Evolutionary conservation across 106 monocot genomes (phyloP), one percentile per base, ranked within the genome.

Genomic region (Dendrobium catenatum): DNA sequence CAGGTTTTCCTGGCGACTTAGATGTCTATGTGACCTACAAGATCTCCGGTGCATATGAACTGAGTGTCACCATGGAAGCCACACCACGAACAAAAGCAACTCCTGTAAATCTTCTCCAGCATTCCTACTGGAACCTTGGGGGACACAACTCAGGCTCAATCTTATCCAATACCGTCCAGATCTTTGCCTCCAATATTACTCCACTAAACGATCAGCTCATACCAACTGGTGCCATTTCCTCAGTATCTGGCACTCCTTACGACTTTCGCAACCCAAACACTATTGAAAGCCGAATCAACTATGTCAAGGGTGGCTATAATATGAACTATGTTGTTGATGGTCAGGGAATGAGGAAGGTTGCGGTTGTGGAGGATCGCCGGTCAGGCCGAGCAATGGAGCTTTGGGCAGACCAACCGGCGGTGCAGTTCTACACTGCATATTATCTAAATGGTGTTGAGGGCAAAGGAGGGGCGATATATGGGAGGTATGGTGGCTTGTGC

Each of bases 21-120:
- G 93, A 95, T 75, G 90, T 95, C 73, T 88, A 44, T 22, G 92
- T 95, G 2, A 95, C 92, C 37, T 95, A 95, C 88, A 90, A 87
- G 75, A 86, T 95, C 80, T 79, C 84, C 24, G 76, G 58, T 7
- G 84, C 87, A 70, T 89, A 89, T 82, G 24, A 87, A 31, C 73
- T 90, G 9, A 78, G 77, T 31, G 91, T 93, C 42, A 68, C 68
- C 37, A 95, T 95, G 92, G 72, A 78, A 0, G 92, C 90, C 0
- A 81, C 55, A 0, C 85, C 88, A 5, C 46, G 61, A 58, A 84
- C 80, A 68, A 84, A 88, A 67, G 72, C 90, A 2, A 91, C 90
- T 0, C 90, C 90, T 0, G 86, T 91, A 49, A 91, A 91, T 80
- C 88, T 91, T 16, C 80, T 68, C 1, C 88, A 88, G 55, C 90